phyloP scores from a whole-genome alignment of 208 protist species.

The Plasmodiophora brassicae region DNA sequence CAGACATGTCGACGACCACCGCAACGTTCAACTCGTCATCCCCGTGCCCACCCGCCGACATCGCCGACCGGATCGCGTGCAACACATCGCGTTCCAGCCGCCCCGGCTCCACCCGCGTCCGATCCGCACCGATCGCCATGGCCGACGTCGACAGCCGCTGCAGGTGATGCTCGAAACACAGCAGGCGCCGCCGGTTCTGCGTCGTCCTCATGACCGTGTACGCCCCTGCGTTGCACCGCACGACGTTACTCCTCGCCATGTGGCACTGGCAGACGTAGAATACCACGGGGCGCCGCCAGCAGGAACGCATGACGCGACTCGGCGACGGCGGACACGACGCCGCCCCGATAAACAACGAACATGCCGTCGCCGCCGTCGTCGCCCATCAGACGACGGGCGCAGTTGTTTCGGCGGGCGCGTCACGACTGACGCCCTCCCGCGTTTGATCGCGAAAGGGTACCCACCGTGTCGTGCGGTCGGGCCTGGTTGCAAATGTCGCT shows the following conservation, averaged over 20 bases:
- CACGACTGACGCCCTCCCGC: no score
- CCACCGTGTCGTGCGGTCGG: no score
- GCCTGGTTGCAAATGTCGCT: no score
- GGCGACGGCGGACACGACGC: no score
- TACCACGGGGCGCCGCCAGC: neutral
- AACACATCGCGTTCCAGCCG: neutral
- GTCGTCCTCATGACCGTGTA: neutral
- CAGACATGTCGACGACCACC: neutral
- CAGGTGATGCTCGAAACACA: neutral
- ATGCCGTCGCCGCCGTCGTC: no score
- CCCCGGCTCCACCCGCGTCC: neutral
- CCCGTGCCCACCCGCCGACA: neutral
- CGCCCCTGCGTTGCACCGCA: neutral
- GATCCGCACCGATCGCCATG: neutral
- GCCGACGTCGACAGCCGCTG: slow-evolving; percentile 11
- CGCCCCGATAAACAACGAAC: no score
- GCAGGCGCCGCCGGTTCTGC: neutral
- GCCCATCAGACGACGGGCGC: no score
- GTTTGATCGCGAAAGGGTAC: no score
- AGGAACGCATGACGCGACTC: no score
- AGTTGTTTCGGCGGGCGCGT: no score
- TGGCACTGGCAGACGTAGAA: neutral
- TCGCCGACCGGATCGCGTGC: neutral
- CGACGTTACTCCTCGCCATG: neutral
- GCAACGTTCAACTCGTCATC: neutral